Conservation (phyloP, 2,329 filamentous ascomycete genomes). For the Ramichloridium luteum region DNA sequence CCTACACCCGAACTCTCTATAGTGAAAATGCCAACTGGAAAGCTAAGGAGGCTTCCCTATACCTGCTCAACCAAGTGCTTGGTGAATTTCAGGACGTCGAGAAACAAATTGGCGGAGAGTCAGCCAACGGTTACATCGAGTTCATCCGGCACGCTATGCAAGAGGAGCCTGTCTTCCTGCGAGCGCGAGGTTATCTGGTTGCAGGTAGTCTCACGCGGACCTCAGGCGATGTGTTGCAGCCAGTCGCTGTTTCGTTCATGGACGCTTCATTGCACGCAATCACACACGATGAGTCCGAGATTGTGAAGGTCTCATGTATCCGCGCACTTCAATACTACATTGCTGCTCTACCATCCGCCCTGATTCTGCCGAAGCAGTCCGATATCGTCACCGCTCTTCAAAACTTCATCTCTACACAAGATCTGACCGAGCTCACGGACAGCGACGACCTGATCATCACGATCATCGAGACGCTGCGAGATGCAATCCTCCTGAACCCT, state of each 20-base stretch:
- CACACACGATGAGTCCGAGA: constrained; percentile 62
- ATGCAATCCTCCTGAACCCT: constrained; percentile 70
- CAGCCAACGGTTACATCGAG: constrained; percentile 63
- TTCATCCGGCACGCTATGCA: constrained; percentile 69
- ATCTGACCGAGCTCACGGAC: constrained; percentile 71
- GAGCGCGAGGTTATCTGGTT: constrained; percentile 76
- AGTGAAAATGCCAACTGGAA: constrained; percentile 45
- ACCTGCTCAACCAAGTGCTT: constrained; percentile 70
- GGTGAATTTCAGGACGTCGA: constrained; percentile 71
- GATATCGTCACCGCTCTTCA: constrained; percentile 49
- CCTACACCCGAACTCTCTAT: constrained; percentile 65
- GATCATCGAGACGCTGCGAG: constrained; percentile 71
- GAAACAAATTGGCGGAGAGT: constrained; percentile 55
- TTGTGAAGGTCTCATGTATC: constrained; percentile 85
- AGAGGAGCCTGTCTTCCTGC: constrained; percentile 60
- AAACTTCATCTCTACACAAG: constrained; percentile 66
- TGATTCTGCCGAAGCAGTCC: constrained; percentile 47
- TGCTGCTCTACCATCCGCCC: constrained; percentile 38
- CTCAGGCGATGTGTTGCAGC: constrained; percentile 43
- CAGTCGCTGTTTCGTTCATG: constrained; percentile 50
- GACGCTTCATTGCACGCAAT: constrained; percentile 66
- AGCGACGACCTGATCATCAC: constrained; percentile 87
- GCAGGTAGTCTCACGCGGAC: constrained; percentile 67
- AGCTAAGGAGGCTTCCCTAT: constrained; percentile 68
- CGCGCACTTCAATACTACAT: constrained; percentile 66